Base-by-base conservation (phyloP, 106 monocot genomes). In the Alisma plantagoaquatica region DNA sequence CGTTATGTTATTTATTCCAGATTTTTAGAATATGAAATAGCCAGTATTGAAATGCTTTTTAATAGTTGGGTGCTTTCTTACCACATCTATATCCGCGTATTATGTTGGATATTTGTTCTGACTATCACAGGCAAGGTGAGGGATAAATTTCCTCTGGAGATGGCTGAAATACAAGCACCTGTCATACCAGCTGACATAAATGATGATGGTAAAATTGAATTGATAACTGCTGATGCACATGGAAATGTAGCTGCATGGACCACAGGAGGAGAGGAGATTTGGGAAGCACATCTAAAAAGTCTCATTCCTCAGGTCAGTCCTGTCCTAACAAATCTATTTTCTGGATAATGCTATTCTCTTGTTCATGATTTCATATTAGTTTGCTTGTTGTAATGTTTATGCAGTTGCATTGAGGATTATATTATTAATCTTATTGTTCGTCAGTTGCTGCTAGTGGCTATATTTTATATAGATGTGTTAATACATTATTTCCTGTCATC, bases 161-260 rank as follows among this genome's bases (percentile, higher is more conserved):
- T 96, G 96, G 96, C 89, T 53, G 84, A 84, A 68, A 96, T 96
- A 70, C 96, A 96, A 50, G 84, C 68, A 46, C 63, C 75, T 33
- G 75, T 85, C 10, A 68, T 96, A 4, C 89, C 89, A 50, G 96
- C 81, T 27, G 96, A 96, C 67, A 79, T 96, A 48, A 96, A 96
- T 60, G 96, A 96, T 78, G 96, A 96, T 74, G 96, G 96, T 29
- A 96, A 96, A 69, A 78, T 96, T 49, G 96, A 96, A 74, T 73
- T 96, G 69, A 73, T 96, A 29, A 96, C 96, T 15, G 58, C 84
- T 48, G 96, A 96, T 66, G 66, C 68, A 22, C 89, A 96, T 67
- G 96, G 96, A 54, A 96, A 96, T 62, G 84, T 96, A 60, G 96
- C 81, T 52, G 96, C 84, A 48, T 96, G 96, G 96, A 96, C 80